phyloP scores from a whole-genome alignment of 495 filamentous ascomycete species.

The Penicillium cinerascens region DNA sequence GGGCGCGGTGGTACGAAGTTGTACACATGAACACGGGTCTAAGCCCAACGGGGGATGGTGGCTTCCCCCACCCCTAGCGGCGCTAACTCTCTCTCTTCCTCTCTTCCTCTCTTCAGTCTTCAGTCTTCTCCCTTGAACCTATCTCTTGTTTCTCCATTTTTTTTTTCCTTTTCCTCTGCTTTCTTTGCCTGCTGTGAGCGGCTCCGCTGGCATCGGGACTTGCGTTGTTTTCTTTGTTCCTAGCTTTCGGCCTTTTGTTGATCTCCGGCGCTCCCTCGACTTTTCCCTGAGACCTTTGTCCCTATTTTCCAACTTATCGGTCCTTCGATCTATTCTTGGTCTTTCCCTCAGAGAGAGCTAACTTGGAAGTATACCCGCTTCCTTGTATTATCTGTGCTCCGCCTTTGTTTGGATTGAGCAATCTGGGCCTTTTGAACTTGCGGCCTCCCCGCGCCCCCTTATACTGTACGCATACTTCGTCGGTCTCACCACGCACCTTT shows the following conservation, averaged over 20 bases:
- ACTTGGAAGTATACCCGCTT: neutral
- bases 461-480: constrained; percentile 10
- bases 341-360: neutral
- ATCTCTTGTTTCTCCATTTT: constrained; percentile 10
- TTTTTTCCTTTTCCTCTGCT: constrained; percentile 18
- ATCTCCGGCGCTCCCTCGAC: constrained; percentile 6
- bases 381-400: neutral
- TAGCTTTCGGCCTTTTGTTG: constrained; percentile 3
- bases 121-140: constrained; percentile 16
- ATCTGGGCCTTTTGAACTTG: constrained; percentile 14
- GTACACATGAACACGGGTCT: constrained; percentile 23
- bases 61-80: constrained; percentile 37
- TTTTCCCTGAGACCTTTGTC: neutral
- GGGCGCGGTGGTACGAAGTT: constrained; percentile 13
- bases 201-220: constrained; percentile 10
- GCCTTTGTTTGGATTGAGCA: constrained; percentile 16
- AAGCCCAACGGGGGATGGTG: constrained; percentile 29
- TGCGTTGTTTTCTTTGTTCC: constrained; percentile 10
- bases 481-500: neutral
- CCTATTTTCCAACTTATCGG: constrained; percentile 15
- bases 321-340: constrained; percentile 5
- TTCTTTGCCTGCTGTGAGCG: constrained; percentile 3
- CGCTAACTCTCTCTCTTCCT: constrained; percentile 25
- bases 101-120: constrained; percentile 15
- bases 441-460: neutral